Percentiles rank a stretch among this genome's conserved stretches.
Conservation (phyloP, 208 protist species). For the Leishmania aethiopica region DNA sequence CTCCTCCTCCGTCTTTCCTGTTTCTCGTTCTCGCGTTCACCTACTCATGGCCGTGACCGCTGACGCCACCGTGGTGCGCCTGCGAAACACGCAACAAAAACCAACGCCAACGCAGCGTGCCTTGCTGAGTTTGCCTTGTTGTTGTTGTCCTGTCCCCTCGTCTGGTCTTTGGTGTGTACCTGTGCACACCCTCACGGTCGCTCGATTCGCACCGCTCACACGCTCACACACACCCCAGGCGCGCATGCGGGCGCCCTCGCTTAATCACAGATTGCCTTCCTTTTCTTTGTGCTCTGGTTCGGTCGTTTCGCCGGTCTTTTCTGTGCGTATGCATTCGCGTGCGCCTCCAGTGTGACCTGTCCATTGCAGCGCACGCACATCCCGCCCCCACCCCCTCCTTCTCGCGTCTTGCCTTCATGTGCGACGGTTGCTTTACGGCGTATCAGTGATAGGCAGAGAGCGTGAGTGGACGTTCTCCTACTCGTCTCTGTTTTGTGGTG, state of each 20-base stretch:
- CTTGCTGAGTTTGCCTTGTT: background rate
- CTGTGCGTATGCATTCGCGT: background rate
- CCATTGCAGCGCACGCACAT: background rate
- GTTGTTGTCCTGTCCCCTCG: background rate
- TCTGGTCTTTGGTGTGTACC: background rate
- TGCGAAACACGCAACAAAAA: background rate
- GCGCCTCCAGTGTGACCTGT: background rate
- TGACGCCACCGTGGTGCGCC: background rate
- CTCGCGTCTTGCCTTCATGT: background rate
- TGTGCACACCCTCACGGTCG: background rate
- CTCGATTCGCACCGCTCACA: slow-evolving; percentile 2
- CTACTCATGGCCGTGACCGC: background rate
- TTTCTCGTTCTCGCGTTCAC: background rate
- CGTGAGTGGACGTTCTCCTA: background rate
- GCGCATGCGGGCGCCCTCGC: background rate
- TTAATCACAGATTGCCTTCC: background rate
- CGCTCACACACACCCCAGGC: background rate
- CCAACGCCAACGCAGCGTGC: background rate
- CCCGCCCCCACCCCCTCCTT: background rate
- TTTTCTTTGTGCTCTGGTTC: background rate
- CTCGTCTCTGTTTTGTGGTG: background rate
- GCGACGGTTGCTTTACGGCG: background rate
- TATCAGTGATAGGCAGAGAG: background rate
- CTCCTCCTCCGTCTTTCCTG: background rate
- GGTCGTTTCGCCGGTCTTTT: background rate